Conservation (phyloP, 352 stramenopile species). For the Phytophthora foliorum region DNA sequence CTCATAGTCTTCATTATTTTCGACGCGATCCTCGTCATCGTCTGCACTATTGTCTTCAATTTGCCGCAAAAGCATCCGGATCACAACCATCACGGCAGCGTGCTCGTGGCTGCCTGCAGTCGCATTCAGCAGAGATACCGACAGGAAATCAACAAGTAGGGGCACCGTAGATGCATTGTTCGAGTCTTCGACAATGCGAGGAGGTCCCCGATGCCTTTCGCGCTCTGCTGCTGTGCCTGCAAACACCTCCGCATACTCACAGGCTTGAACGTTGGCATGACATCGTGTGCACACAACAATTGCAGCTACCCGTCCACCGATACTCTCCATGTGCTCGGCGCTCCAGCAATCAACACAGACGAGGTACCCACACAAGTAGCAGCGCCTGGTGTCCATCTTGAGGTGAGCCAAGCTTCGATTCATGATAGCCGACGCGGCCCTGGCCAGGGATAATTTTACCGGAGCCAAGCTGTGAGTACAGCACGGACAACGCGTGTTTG, state of each 20-base stretch:
- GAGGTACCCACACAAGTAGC: conserved; percentile 30
- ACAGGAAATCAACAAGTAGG: conserved; percentile 37
- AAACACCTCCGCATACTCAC: conserved; percentile 39
- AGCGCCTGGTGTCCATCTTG: conserved; percentile 23
- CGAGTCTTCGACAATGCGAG: conserved; percentile 5
- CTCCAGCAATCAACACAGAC: conserved; percentile 32
- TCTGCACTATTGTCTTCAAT: neutral
- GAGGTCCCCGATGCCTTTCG: conserved; percentile 1
- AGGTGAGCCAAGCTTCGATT: conserved; percentile 6
- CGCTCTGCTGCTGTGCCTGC: conserved; percentile 6
- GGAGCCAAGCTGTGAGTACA: conserved; percentile 44
- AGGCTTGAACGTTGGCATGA: conserved; percentile 43
- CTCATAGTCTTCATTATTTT: conserved; percentile 2
- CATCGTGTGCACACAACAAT: conserved; percentile 50
- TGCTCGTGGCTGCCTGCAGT: conserved; percentile 24
- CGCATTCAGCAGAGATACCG: conserved; percentile 17
- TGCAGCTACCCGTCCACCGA: conserved; percentile 17
- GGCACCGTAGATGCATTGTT: conserved; percentile 9
- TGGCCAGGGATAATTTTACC: conserved; percentile 22
- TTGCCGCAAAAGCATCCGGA: conserved; percentile 14
- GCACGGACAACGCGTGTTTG: conserved; percentile 51
- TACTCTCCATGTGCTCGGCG: conserved; percentile 24
- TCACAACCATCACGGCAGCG: conserved; percentile 12
- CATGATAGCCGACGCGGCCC: conserved; percentile 14
- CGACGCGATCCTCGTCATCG: neutral